Evolutionary conservation across 257 asterid genomes (phyloP).

Genomic region (Avicennia marina): DNA sequence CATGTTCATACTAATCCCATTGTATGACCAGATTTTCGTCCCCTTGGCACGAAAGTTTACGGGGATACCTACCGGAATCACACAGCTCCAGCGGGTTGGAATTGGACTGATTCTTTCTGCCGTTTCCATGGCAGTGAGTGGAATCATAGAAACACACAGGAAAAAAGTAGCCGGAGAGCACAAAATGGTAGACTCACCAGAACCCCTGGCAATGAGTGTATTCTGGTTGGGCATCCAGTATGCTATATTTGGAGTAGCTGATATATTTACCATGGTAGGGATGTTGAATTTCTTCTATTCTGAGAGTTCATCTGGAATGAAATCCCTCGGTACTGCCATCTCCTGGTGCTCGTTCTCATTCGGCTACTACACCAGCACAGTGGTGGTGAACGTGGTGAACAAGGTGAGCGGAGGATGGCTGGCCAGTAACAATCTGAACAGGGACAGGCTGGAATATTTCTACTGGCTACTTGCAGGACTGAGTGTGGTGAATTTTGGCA

Average conservation of each 20-base stretch:
- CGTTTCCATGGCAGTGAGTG: conserved; percentile 54
- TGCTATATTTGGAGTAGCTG: conserved; percentile 70
- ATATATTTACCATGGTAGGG: conserved; percentile 82
- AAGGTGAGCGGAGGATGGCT: conserved; percentile 34
- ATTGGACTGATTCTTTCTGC: conserved; percentile 65
- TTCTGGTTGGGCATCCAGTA: conserved; percentile 67
- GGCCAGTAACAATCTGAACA: no score
- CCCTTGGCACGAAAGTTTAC: conserved; percentile 50
- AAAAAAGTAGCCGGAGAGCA: no score
- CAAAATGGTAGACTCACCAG: conserved; percentile 36
- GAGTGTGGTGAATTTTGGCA: no score
- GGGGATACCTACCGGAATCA: conserved; percentile 52
- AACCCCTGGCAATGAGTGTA: conserved; percentile 43
- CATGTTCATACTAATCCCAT: conserved; percentile 53
- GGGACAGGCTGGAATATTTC: no score
- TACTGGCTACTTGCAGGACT: no score
- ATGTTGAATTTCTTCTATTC: conserved; percentile 68
- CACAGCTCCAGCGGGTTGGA: conserved; percentile 68
- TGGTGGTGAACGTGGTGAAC: conserved; percentile 55
- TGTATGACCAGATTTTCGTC: conserved; percentile 54
- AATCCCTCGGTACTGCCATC: conserved; percentile 72
- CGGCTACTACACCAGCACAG: conserved; percentile 69
- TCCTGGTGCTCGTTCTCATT: conserved; percentile 57
- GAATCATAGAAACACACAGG: no score
- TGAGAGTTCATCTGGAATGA: conserved; percentile 81